Evolutionary conservation across 2,329 filamentous ascomycete species (phyloP), one percentile per base, ranked within the genome.

Genomic region (Emydomyces testavorans): DNA sequence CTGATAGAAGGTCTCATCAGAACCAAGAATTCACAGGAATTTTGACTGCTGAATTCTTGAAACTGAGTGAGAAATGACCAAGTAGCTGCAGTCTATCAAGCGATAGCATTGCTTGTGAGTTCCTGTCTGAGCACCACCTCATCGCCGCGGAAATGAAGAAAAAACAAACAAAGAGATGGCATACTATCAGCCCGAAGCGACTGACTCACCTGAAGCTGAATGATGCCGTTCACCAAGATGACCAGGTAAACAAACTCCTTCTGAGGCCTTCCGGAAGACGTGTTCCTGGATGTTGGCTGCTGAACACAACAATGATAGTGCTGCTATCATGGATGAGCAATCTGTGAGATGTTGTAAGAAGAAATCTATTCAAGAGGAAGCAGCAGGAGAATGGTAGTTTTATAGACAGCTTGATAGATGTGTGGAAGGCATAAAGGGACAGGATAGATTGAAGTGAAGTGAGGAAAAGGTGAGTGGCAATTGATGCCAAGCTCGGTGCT

Each of bases 401-500:
- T n/a, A n/a, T n/a, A n/a, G n/a, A n/a, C n/a, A n/a, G n/a, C n/a
- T n/a, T n/a, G n/a, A n/a, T n/a, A n/a, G n/a, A n/a, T n/a, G n/a
- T n/a, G n/a, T n/a, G n/a, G n/a, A n/a, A n/a, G n/a, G n/a, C n/a
- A n/a, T n/a, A n/a, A n/a, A n/a, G n/a, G n/a, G n/a, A n/a, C n/a
- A n/a, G n/a, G n/a, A n/a, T n/a, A n/a, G n/a, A n/a, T n/a, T n/a
- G n/a, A n/a, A n/a, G n/a, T n/a, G n/a, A n/a, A n/a, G n/a, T n/a
- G 29, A 32, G 8, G 20, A 46, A 46, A 46, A 32, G 31, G 15
- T 37, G 28, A 40, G 48, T 50, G 48, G 48, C 43, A 37, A 50
- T 49, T 49, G 31, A 35, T 38, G 48, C 48, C 48, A 50, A 50
- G 48, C 42, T 18, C 15, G 35, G 18, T 38, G 44, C 35, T 32